Conservation (phyloP, 2,329 filamentous ascomycete species). For the Phialocephala sp. region DNA sequence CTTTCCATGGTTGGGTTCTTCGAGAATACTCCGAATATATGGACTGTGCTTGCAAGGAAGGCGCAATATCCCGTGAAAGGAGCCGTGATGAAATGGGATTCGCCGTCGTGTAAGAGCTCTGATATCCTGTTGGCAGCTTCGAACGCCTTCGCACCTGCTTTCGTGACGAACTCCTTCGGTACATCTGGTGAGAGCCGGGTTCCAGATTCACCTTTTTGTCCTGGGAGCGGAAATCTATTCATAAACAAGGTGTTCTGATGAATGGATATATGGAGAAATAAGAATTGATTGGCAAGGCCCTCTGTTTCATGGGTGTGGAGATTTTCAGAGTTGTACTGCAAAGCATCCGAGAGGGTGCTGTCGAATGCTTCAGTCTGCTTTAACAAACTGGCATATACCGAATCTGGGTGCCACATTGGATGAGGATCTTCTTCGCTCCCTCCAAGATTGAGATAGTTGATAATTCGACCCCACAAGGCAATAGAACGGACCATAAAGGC, state of each 20-base stretch:
- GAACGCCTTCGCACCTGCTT: constrained; percentile 77
- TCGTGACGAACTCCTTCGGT: constrained; percentile 73
- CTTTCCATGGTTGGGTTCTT: constrained; percentile 78
- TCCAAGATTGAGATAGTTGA: constrained; percentile 89
- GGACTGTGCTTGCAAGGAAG: constrained; percentile 92
- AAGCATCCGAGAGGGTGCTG: constrained; percentile 67
- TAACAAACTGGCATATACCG: constrained; percentile 73
- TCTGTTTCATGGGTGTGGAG: constrained; percentile 84
- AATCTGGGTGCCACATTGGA: constrained; percentile 83
- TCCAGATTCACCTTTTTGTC: constrained; percentile 64
- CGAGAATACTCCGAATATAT: constrained; percentile 90
- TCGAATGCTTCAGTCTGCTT: constrained; percentile 75
- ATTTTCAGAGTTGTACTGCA: constrained; percentile 83
- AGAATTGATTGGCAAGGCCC: constrained; percentile 85
- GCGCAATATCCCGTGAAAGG: constrained; percentile 96
- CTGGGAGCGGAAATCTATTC: constrained; percentile 79
- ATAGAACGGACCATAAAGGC: constrained; percentile 88
- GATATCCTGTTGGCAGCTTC: constrained; percentile 88
- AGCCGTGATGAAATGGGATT: constrained; percentile 80
- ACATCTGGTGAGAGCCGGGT: constrained; percentile 62
- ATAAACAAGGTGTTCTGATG: constrained; percentile 91
- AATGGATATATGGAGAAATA: constrained; percentile 88
- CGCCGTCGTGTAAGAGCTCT: constrained; percentile 78
- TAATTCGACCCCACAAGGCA: constrained; percentile 86
- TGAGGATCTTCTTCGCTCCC: constrained; percentile 79